Evolutionary conservation across 2,329 filamentous ascomycete species (phyloP).

Genomic region (Arthroderma sp.): DNA sequence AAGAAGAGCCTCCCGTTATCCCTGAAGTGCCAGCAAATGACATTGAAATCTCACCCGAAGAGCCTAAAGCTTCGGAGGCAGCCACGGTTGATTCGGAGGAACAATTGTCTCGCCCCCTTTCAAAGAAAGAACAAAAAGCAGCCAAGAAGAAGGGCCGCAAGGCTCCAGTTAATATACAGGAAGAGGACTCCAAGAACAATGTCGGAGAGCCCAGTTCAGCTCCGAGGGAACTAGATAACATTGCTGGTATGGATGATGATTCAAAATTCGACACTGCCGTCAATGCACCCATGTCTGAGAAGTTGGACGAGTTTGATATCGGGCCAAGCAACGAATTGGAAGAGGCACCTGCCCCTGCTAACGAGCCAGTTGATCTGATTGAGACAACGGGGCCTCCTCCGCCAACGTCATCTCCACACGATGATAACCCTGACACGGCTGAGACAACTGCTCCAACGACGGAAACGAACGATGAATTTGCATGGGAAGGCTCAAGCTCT

Average conservation of each 20-base stretch:
- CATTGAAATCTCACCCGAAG: neutral
- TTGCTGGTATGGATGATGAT: neutral
- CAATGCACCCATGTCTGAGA: neutral
- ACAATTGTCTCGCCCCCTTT: neutral
- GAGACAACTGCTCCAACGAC: conserved; percentile 6
- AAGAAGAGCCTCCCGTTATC: neutral
- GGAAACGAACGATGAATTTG: neutral
- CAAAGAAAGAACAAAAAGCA: neutral
- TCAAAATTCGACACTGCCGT: neutral
- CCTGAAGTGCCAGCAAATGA: neutral
- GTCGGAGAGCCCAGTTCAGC: neutral
- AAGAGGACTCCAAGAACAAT: neutral
- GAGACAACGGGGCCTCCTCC: neutral
- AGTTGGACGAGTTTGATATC: neutral
- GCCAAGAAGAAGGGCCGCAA: neutral
- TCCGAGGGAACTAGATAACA: neutral
- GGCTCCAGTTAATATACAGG: neutral
- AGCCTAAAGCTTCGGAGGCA: neutral
- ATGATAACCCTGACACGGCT: neutral
- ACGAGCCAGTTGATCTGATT: neutral
- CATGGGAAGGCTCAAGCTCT: conserved; percentile 32
- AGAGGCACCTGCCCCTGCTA: neutral
- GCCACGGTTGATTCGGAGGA: neutral
- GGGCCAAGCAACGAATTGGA: neutral
- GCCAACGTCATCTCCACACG: neutral